Percentiles rank a stretch among this genome's conserved stretches.
phyloP scores from a whole-genome alignment of 2,329 filamentous ascomycete genomes.

The Pseudogymnoascus sp. region DNA sequence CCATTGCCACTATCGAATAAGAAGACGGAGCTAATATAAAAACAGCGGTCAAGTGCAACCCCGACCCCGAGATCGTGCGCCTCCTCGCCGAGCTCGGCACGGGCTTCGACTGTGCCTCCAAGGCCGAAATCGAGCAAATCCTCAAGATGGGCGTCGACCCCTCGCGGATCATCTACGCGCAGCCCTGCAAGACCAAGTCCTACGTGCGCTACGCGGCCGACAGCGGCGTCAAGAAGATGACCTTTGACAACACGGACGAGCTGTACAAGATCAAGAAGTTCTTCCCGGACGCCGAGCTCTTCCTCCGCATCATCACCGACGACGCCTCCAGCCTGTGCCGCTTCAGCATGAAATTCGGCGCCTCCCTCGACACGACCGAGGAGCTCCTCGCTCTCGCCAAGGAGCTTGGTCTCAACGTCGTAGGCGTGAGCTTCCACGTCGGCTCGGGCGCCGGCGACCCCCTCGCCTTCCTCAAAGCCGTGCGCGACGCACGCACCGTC shows the following conservation, averaged over 20 bases:
- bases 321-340: slow-evolving; percentile 92
- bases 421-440: slow-evolving; percentile 96
- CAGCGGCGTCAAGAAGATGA: slow-evolving; percentile 92
- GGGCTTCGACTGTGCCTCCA: slow-evolving; percentile 97
- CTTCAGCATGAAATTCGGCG: slow-evolving; percentile 95
- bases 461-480: slow-evolving; percentile 81
- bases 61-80: slow-evolving; percentile 78
- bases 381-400: slow-evolving; percentile 72
- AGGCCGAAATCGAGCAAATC: slow-evolving; percentile 91
- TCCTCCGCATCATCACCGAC: slow-evolving; percentile 89
- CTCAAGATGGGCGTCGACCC: slow-evolving; percentile 75
- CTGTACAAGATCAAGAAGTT: slow-evolving; percentile 94
- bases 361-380: slow-evolving; percentile 72
- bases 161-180: slow-evolving; percentile 92
- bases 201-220: slow-evolving; percentile 86
- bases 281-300: slow-evolving; percentile 82
- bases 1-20: background rate
- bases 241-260: slow-evolving; percentile 97
- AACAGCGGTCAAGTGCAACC: slow-evolving; percentile 95
- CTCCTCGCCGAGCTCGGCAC: slow-evolving; percentile 83
- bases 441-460: slow-evolving; percentile 94
- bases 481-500: slow-evolving; percentile 77
- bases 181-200: slow-evolving; percentile 99
- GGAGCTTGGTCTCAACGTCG: slow-evolving; percentile 77
- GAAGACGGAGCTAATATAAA: slow-evolving; percentile 12